phyloP scores from a whole-genome alignment of 1,284 basidiomycete species.

The Ustilago bromivora region DNA sequence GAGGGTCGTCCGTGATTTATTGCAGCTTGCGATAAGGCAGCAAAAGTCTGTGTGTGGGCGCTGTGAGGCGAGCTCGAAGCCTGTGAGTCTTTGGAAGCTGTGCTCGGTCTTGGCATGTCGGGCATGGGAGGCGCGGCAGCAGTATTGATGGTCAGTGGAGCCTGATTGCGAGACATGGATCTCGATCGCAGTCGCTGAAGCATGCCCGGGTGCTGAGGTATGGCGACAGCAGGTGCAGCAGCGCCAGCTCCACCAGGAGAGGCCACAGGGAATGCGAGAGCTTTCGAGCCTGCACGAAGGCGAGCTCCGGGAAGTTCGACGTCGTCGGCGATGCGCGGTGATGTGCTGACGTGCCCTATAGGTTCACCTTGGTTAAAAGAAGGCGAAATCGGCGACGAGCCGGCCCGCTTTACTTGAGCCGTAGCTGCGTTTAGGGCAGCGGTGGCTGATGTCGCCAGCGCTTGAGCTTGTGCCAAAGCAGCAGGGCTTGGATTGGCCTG shows the following conservation, averaged over 20 bases:
- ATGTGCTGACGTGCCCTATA: slow-evolving; percentile 14
- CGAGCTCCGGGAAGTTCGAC: slow-evolving; percentile 20
- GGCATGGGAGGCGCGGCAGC: slow-evolving; percentile 39
- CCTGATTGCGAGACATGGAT: slow-evolving; percentile 33
- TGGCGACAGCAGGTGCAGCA: slow-evolving; percentile 16
- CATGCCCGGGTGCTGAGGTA: slow-evolving; percentile 24
- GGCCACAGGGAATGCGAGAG: slow-evolving; percentile 14
- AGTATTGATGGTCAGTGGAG: slow-evolving; percentile 38
- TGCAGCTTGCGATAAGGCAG: slow-evolving; percentile 26
- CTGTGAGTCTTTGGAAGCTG: slow-evolving; percentile 46
- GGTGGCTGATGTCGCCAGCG: slow-evolving; percentile 41
- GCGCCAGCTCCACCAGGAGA: slow-evolving; percentile 8
- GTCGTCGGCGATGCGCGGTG: slow-evolving; percentile 20
- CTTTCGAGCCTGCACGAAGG: slow-evolving; percentile 18
- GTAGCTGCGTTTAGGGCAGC: slow-evolving; percentile 43
- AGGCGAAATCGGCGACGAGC: slow-evolving; percentile 32
- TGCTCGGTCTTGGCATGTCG: slow-evolving; percentile 33
- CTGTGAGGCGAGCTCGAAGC: slow-evolving; percentile 39
- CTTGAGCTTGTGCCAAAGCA: slow-evolving; percentile 46
- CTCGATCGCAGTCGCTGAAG: slow-evolving; percentile 33
- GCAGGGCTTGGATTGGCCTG: slow-evolving; percentile 41
- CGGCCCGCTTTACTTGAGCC: slow-evolving; percentile 28
- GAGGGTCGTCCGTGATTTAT: slow-evolving; percentile 31
- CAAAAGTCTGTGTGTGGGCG: slow-evolving; percentile 28
- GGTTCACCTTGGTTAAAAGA: slow-evolving; percentile 26